Base-by-base conservation (phyloP, 768 basidiomycete genomes). In the Scleroderma citrinum region DNA sequence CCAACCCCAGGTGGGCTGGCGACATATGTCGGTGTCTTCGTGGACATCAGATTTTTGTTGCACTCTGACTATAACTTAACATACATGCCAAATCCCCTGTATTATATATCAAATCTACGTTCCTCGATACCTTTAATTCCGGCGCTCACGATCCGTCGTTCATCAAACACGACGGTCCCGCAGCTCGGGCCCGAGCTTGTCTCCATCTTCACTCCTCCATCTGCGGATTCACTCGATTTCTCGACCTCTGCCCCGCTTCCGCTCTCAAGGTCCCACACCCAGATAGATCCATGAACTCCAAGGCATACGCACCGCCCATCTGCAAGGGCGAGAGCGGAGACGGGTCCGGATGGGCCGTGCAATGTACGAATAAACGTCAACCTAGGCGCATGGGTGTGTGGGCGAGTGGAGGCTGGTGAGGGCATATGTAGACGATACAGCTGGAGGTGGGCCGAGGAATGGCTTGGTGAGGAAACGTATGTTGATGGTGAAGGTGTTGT, bases 241-340 rank as follows among this genome's bases (percentile, higher is more conserved):
- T 58, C 60, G 6, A 75, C 67, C 56, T 71, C 70, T 11, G 64
- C 59, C 37, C 70, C 66, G 23, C 66, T 61, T 19, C 69, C 73
- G 11, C 72, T 75, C 62, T 92, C 89, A 29, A 92, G 71, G 67
- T 92, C 89, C 89, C 89, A 92, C 3, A 88, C 85, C 85, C 87
- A 89, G 37, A 92, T 76, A 56, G 78, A 78, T 35, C 87, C 87
- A 60, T 87, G 81, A 30, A 67, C 66, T 8, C 84, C 80, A 17
- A 90, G 66, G 58, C 85, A 84, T 24, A 92, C 84, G 55, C 89
- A 92, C 3, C 89, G 80, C 20, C 89, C 89, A 64, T 92, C 89
- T 24, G 89, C 81, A 31, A 92, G 71, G 14, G 84, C 76, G 19
- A 92, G 73, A 4, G 84, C 77, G 4, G 75, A 76, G 20, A 89